Base-by-base conservation (phyloP, 2,329 filamentous ascomycete species). In the Cadophora luteo-olivacea region DNA sequence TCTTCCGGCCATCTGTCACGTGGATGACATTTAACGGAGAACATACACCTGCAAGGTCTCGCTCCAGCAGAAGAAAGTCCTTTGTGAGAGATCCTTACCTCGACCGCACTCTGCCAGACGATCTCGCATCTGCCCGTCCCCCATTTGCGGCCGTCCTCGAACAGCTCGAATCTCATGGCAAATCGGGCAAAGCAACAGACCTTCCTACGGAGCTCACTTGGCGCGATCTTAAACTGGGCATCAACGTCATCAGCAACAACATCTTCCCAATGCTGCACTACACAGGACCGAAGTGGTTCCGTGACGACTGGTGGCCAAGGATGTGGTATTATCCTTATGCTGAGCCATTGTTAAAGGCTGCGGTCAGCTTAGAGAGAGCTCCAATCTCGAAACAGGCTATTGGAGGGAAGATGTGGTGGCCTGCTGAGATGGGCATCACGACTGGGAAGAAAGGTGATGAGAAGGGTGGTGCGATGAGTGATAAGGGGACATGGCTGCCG, bases 211-310 rank as follows among this genome's bases (percentile, higher is more conserved):
- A 60, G 7, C 29, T 38, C 29, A 22, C 57, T 32, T 60, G 57
- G 57, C 24, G 12, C 5, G 57, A 60, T 60, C 57, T 60, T 32
- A 33, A 60, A 41, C 57, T 60, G 3, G 57, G 57, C 57, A 60
- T 60, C 57, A 60, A 60, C 12, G 57, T 22, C 57, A 60, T 60
- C 57, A 60, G 57, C 22, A 60, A 60, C 29, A 25, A 60, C 19
- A 60, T 60, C 8, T 60, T 60, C 22, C 57, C 57, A 4, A 22
- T 60, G 22, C 57, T 60, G 32, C 57, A 60, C 12, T 60, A 38
- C 57, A 60, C 57, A 3, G 57, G 57, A 60, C 57, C 57, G 32
- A 60, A 60, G 24, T 36, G 36, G 57, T 60, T 41, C 22, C 32
- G 57, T 14, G 57, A 36, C 22, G 32, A 38, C 12, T 60, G 57